Conservation (phyloP, 2,329 filamentous ascomycete species). For the Calonectria hongkongensis region DNA sequence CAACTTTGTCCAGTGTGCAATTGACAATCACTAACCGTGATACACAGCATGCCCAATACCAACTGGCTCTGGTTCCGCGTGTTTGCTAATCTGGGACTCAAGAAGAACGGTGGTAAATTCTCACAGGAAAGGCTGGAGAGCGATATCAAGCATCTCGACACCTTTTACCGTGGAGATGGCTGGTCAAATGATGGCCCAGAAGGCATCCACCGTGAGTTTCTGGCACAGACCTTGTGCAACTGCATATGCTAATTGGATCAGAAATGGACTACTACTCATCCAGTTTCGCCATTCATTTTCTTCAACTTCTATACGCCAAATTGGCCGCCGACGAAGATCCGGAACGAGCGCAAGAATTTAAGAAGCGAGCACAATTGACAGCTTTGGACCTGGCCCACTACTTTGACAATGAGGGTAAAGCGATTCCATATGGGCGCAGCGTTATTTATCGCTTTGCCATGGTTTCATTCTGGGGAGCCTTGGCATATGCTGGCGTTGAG, state of each 20-base stretch:
- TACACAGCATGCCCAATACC: constrained; percentile 79
- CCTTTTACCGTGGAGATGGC: constrained; percentile 87
- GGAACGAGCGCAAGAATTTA: constrained; percentile 80
- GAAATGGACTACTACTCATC: constrained; percentile 92
- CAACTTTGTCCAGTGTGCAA: too few relatives aligned
- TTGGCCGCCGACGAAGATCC: constrained; percentile 81
- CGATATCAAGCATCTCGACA: constrained; percentile 86
- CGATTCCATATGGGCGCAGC: constrained; percentile 86
- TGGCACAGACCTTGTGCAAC: neutral
- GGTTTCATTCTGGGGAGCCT: constrained; percentile 87
- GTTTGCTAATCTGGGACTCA: constrained; percentile 86
- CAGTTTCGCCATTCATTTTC: constrained; percentile 87
- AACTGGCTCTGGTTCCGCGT: constrained; percentile 89
- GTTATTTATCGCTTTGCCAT: constrained; percentile 90
- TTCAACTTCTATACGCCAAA: constrained; percentile 86
- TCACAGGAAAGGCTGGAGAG: constrained; percentile 81
- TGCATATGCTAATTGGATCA: constrained; percentile 50
- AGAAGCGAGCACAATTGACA: constrained; percentile 78
- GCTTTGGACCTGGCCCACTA: constrained; percentile 85
- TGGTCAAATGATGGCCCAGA: constrained; percentile 90
- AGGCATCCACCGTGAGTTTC: constrained; percentile 78
- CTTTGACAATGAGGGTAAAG: constrained; percentile 82
- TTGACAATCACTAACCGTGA: constrained; percentile 36
- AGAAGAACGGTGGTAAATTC: constrained; percentile 83
- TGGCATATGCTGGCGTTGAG: constrained; percentile 85